phyloP scores from a whole-genome alignment of 2,329 filamentous ascomycete species.

The Coniochaeta prunicola region DNA sequence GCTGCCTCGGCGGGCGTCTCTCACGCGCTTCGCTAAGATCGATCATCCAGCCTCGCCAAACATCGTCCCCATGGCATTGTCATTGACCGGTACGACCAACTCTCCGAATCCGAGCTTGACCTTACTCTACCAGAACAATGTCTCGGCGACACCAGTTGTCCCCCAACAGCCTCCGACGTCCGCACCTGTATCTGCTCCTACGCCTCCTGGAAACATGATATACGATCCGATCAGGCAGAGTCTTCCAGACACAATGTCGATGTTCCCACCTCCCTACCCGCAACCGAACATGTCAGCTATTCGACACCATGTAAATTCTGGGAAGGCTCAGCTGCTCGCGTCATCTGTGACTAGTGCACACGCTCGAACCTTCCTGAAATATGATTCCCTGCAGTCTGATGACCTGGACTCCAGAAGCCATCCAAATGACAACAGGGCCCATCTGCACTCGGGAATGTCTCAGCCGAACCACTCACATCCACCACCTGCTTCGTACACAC shows the following conservation, averaged over 20 bases:
- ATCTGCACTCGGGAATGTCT: constrained; percentile 15
- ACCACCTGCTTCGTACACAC: constrained; percentile 25
- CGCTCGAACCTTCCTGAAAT: constrained; percentile 12
- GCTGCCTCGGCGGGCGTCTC: constrained; percentile 36
- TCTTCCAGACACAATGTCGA: constrained; percentile 38
- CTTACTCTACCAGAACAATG: constrained; percentile 63
- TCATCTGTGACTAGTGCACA: background rate
- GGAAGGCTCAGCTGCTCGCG: constrained; percentile 7
- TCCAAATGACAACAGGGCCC: constrained; percentile 13
- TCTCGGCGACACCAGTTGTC: constrained; percentile 2
- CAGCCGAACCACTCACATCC: constrained; percentile 13
- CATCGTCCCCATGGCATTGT: constrained; percentile 65
- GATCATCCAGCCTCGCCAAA: constrained; percentile 43
- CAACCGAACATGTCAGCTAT: constrained; percentile 41
- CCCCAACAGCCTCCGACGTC: constrained; percentile 7
- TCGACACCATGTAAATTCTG: constrained; percentile 31
- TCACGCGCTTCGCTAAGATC: constrained; percentile 34
- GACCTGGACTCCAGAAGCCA: constrained; percentile 22
- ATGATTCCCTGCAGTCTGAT: constrained; percentile 19
- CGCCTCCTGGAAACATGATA: constrained; percentile 50
- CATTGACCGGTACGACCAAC: constrained; percentile 79
- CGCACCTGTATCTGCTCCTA: constrained; percentile 31
- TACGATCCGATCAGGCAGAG: constrained; percentile 54
- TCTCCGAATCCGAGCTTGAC: constrained; percentile 79
- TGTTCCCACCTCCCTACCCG: constrained; percentile 42